Base-by-base conservation (phyloP, 176 grass and related monocot genomes). In the Saccharum spontaneum region DNA sequence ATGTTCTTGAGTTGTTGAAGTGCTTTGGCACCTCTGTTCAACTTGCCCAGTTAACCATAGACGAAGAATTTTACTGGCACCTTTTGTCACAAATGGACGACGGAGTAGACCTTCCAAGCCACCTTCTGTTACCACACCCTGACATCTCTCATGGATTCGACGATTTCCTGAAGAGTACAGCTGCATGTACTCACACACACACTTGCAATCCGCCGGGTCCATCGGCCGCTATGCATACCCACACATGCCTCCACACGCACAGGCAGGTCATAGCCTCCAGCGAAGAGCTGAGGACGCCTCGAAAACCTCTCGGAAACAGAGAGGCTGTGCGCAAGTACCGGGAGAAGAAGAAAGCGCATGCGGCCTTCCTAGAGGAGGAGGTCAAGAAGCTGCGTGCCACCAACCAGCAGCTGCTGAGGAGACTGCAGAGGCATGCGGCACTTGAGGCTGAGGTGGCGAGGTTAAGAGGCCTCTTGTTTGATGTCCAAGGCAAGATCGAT, bases 291-390 rank as follows among this genome's bases (percentile, higher is more conserved):
- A 94, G 89, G 52, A 92, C 82, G 37, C 55, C 39, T 20, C 67
- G 81, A 46, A 90, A 78, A 68, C 86, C 93, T 20, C 44, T 92
- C 40, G 93, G 91, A 33, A 98, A 98, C 41, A 71, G 89, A 62
- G 96, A 90, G 73, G 96, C 93, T 16, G 93, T 98, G n/a, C 91
- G 91, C 71, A 98, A 95, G 87, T 98, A 98, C 84, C 71, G 96
- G 60, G 89, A 94, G 82, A 95, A 94, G 93, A 98, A 98, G 89
- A 98, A 98, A 69, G 96, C 96, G 1, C 96, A 89, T 45, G 76
- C 91, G 3, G 73, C 88, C 18, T 98, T 88, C 75, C 82, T 98
- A 61, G 93, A 98, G 80, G 96, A 95, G 78, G 96, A 98, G 48
- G 75, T 91, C 55, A 92, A 82, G 85, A 92, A 92, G 71, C 89